Evolutionary conservation across 2,329 filamentous ascomycete species (phyloP).

Genomic region (Xylaria sp.): DNA sequence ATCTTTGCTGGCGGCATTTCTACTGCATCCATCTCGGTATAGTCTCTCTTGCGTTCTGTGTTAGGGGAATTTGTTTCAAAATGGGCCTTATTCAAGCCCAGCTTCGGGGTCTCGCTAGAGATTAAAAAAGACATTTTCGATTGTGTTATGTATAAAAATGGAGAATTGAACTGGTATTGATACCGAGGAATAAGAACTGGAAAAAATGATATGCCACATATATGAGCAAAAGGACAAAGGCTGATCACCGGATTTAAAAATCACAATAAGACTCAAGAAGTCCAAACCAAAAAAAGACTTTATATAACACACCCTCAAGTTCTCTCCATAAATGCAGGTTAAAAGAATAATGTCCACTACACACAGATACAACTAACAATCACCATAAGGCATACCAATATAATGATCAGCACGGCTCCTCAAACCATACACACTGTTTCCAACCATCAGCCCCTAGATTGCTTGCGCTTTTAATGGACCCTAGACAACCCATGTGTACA

Average conservation of each 20-base stretch:
- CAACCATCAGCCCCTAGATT: too few species aligned
- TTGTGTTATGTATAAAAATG: background rate
- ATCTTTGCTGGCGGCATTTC: constrained; percentile 20
- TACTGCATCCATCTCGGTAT: background rate
- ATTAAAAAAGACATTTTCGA: background rate
- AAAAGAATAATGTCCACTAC: background rate
- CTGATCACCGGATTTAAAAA: background rate
- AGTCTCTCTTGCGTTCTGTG: constrained; percentile 15
- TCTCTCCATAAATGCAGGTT: background rate
- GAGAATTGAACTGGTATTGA: too few species aligned
- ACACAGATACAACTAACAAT: background rate
- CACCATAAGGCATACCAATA: background rate
- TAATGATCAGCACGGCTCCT: background rate
- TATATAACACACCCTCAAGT: background rate
- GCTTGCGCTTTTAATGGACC: background rate
- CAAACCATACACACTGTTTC: background rate
- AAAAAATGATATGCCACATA: background rate
- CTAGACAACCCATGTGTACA: too few species aligned
- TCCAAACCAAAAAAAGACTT: background rate
- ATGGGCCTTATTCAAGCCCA: background rate
- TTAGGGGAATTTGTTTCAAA: background rate
- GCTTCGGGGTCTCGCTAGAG: background rate
- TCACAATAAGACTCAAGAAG: background rate
- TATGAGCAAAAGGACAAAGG: background rate
- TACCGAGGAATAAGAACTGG: background rate